phyloP scores from a whole-genome alignment of 441 rosid genomes.

The Populus hybrid region DNA sequence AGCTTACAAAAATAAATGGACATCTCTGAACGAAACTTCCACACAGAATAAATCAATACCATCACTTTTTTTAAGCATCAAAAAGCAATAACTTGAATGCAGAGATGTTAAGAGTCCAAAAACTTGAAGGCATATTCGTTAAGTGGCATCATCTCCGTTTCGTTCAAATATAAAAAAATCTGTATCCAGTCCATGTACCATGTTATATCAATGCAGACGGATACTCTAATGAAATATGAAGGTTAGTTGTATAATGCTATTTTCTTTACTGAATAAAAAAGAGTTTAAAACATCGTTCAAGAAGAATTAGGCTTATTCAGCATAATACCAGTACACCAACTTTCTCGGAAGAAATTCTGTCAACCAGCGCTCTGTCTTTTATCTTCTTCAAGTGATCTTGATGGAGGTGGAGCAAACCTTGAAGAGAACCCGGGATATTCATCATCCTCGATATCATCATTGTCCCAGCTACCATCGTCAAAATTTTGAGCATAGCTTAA shows the following conservation, averaged over 20 bases:
- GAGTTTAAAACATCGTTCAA: neutral
- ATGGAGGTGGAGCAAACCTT: conserved; percentile 36
- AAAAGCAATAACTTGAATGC: neutral
- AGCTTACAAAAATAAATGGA: neutral
- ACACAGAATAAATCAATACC: neutral
- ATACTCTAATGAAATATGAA: neutral
- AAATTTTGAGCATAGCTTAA: conserved; percentile 64
- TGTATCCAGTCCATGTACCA: neutral
- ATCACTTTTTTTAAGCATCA: neutral
- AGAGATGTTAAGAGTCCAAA: neutral
- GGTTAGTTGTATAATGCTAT: neutral
- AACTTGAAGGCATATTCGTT: neutral
- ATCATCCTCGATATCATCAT: conserved; percentile 26
- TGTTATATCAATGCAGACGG: neutral
- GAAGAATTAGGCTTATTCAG: neutral
- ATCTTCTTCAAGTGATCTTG: conserved; percentile 16
- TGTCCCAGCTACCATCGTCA: conserved; percentile 45
- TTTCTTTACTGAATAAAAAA: neutral
- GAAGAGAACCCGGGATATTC: conserved; percentile 41
- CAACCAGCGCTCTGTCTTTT: conserved; percentile 4
- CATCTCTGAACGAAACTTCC: neutral
- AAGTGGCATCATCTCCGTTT: neutral
- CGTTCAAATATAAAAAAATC: too few species aligned
- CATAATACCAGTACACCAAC: neutral
- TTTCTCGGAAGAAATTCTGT: conserved; percentile 1